Base-by-base conservation (phyloP, 1,284 basidiomycete genomes). In the Fomitopsis pinicola region DNA sequence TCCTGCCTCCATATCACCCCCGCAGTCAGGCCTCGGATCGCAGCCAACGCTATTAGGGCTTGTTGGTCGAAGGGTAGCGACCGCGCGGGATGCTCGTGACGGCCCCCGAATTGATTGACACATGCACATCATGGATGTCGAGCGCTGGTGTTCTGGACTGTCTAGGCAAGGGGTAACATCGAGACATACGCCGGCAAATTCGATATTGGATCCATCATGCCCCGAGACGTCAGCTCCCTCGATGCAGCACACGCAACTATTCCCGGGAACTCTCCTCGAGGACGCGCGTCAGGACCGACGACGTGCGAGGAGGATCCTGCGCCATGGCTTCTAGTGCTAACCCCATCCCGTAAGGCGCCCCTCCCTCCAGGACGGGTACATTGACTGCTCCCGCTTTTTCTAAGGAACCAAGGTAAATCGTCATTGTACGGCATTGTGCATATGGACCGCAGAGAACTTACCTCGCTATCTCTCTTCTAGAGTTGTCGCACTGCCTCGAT, bases 1-100 rank as follows among this genome's bases (percentile, higher is more conserved):
- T 57, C 66, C 14, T 65, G 63, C 64, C 44, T 60, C 60, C 63
- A 50, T 58, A 40, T 54, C 35, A 22, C 35, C 36, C 35, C 19
- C 52, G n/a, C 52, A 53, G 52, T 12, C 33, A 10, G 10, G 28
- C 36, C 30, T 35, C 50, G n/a, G 4, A 17, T 15, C 22, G 52
- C 35, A n/a, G 12, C 33, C 5, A 35, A 26, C 35, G 35, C n/a
- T 28, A 53, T 54, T 28, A 38, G n/a, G 35, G 57, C 52, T 54
- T 17, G n/a, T 38, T 40, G 36, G n/a, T 40, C 22, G 14, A 10
- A 40, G 36, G 36, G 52, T 17, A 35, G 12, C 17, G 14, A 53
- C 19, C 4, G n/a, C 33, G 10, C 35, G 52, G 17, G 35, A 26
- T 35, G 33, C 52, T 38, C n/a, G 36, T 19, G 52, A 54, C 52